These are phyloP conservation scores for Talaromyces stipitatus DNA, from an alignment of 495 filamentous ascomycete species.

Conservation along the genomic window DNA sequence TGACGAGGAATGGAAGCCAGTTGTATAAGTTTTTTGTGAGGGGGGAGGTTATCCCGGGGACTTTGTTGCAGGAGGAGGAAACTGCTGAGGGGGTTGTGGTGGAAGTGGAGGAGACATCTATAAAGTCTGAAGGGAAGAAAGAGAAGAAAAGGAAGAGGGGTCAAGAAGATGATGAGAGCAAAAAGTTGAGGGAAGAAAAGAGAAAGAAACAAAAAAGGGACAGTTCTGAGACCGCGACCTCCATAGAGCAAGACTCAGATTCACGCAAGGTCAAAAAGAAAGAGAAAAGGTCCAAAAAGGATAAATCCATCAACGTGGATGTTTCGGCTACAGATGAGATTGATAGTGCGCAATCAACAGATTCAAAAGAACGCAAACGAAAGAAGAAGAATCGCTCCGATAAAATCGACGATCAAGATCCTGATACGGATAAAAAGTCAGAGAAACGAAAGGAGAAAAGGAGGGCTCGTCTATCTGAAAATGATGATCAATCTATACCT, in stretches of 20 bases:
- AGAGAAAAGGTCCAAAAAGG: slow-evolving; percentile 24
- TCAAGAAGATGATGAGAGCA: slow-evolving; percentile 29
- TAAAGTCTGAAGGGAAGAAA: slow-evolving; percentile 15
- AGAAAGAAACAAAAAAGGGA: slow-evolving; percentile 26
- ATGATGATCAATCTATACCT: background rate
- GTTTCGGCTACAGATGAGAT: slow-evolving; percentile 7
- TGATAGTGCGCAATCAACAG: slow-evolving; percentile 17
- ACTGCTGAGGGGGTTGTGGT: slow-evolving; percentile 6
- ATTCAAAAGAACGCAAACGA: slow-evolving; percentile 9
- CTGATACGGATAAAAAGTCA: background rate
- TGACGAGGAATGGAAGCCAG: slow-evolving; percentile 37
- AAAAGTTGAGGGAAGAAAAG: slow-evolving; percentile 27
- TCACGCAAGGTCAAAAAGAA: slow-evolving; percentile 19
- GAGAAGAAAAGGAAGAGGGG: slow-evolving; percentile 20
- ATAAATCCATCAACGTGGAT: slow-evolving; percentile 14
- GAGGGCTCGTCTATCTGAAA: background rate
- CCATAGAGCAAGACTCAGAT: background rate
- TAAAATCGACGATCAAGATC: background rate
- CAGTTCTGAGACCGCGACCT: slow-evolving; percentile 11
- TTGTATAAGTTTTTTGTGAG: slow-evolving; percentile 78
- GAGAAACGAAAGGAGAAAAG: slow-evolving; percentile 1
- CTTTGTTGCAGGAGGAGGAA: slow-evolving; percentile 31
- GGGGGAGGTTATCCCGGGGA: slow-evolving; percentile 66
- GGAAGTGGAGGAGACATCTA: slow-evolving; percentile 6
- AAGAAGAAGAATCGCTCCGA: slow-evolving; percentile 15